Evolutionary conservation across 352 stramenopile species (phyloP), one percentile per base, ranked within the genome.

Genomic region (Globisporangium middletonii): DNA sequence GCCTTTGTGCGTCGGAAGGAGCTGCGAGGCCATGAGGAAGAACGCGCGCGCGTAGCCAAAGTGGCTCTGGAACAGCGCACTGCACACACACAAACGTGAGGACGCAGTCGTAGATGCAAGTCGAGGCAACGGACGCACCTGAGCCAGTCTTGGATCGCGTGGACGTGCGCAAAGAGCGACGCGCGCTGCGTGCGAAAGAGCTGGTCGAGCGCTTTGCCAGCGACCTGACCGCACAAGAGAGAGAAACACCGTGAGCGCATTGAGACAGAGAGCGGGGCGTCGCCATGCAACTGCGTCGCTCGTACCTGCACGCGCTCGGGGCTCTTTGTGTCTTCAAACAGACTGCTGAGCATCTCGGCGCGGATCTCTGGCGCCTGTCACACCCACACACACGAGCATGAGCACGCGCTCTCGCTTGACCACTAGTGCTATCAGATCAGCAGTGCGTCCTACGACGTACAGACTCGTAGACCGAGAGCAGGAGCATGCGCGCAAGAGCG

Each of bases 81-180:
- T 86, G 11, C 11, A 11, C 13, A 27, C 26, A 16, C 0, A 42
- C 18, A 19, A 7, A 50, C 4, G 38, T 53, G 5, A 53, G 49
- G 18, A 8, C 48, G 15, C 18, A 6, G 19, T 30, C 30, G 4
- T 42, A 33, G 4, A 15, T 27, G 65, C 26, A 68, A 45, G 19
- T 5, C 8, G 16, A 41, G 28, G 45, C 27, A 6, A 38, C 33
- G 18, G 2, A 50, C 37, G 55, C 61, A 86, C 69, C 71, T 79
- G 30, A 91, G 69, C 79, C 79, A 91, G 50, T 91, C 77, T 60
- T 91, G 75, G 54, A 89, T 70, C 15, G 70, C 52, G 60, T 79
- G 79, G 2, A 87, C 61, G 30, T 85, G 73, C 2, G 67, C 64
- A 18, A 71, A 65, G 5, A 86, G 54, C 26, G 64, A 67, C 15